Base-by-base conservation (phyloP, 176 grass and related monocot species). In the Carex pumila region DNA sequence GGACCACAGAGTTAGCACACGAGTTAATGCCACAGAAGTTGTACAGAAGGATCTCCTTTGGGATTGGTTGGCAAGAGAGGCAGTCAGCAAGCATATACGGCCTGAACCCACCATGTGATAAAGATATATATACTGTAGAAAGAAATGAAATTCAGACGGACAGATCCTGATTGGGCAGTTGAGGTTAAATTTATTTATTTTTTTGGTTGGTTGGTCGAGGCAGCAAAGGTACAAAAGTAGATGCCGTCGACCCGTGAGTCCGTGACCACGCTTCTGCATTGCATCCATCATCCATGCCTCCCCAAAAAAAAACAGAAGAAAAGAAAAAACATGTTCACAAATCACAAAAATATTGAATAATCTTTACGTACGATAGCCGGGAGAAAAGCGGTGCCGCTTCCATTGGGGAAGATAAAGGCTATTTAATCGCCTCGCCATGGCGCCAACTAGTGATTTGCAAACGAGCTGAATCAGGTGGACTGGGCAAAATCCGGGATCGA, bases 81-180 rank as follows among this genome's bases (percentile, higher is more conserved):
- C 25, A 71, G 18, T 58, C 7, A 43, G 41, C 41, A 43, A 7
- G 4, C 18, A 18, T 18, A 7, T 30, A 7, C 76, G 14, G 41
- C 41, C 41, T 7, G 41, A 43, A 7, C 41, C 41, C 41, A 37
- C 36, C 36, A 37, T 37, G 41, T 43, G 41, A 43, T 43, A 43
- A 43, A 43, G 41, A 43, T 43, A 43, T 41, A 41, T 5, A 34
- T 34, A 41, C 39, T 4, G 39, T 4, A 41, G 4, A 5, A 5
- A 43, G 17, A 49, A 22, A 37, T 34, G 39, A 66, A 50, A 29
- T 13, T 50, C 36, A 66, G 15, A 66, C 5, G 2, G 19, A 12
- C 55, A 80, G 13, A 59, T 29, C 52, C 10, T 81, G 50, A 81
- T 82, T 17, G 41, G 57, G 80, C 63, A 63, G 72, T 76, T 76